These are phyloP conservation scores for Trichophaea hybrida DNA, from an alignment of 2,329 filamentous ascomycete species.

Conservation along the genomic window DNA sequence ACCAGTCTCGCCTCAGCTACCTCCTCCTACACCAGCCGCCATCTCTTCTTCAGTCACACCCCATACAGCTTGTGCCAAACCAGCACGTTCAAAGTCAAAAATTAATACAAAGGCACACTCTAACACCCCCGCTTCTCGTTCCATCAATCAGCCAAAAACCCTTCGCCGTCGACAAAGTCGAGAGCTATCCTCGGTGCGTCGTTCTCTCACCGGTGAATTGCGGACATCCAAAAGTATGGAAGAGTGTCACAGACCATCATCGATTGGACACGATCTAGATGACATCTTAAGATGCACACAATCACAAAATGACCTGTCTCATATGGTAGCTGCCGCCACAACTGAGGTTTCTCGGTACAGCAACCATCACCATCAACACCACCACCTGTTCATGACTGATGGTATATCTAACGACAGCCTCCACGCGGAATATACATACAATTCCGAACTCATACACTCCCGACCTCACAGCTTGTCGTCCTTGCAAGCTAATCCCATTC, in stretches of 20 bases:
- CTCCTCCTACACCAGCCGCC: constrained; percentile 4
- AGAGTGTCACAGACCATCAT: background rate
- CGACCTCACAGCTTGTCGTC: constrained; percentile 21
- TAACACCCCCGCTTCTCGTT: background rate
- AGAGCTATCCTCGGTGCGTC: background rate
- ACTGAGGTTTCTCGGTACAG: background rate
- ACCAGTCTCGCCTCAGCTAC: constrained; percentile 7
- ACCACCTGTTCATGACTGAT: background rate
- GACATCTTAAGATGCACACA: background rate
- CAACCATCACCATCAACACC: background rate
- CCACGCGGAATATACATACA: constrained; percentile 4
- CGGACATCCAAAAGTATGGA: background rate
- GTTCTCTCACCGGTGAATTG: background rate
- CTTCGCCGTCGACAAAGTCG: background rate
- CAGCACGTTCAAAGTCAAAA: background rate
- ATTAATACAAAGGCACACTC: background rate
- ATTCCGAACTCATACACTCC: constrained; percentile 13
- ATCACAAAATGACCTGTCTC: background rate
- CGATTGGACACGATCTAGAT: background rate
- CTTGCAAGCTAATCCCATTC: constrained; percentile 6
- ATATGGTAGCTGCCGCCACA: background rate
- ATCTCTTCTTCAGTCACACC: constrained; percentile 18
- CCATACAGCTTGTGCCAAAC: constrained; percentile 5
- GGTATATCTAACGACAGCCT: constrained; percentile 18
- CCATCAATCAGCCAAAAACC: background rate